Base-by-base conservation (phyloP, 2,329 filamentous ascomycete species). In the Boeremia exigua region DNA sequence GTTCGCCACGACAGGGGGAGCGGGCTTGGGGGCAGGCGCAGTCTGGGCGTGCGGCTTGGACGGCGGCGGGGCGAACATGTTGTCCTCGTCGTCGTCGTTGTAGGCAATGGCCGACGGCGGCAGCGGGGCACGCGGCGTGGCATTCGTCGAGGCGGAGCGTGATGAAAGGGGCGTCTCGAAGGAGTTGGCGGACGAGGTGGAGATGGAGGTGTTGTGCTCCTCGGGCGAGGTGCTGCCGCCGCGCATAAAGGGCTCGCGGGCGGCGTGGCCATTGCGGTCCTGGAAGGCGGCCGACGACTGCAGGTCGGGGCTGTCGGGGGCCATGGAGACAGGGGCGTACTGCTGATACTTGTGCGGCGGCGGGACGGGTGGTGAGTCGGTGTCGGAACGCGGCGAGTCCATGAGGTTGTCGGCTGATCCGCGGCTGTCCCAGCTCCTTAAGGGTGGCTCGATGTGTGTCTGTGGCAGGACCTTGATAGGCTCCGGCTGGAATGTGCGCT, bases 351-450 rank as follows among this genome's bases (percentile, higher is more conserved):
- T 74, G 63, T 75, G 73, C 8, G 63, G 63, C 15, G 72, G 72
- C 11, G 70, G 68, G 12, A 69, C 70, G 14, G 71, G 71, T 28
- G 70, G 65, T 11, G 70, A 68, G 36, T 72, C 62, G 61, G 71
- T 43, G 58, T 76, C 68, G 40, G 76, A 72, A 34, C 73, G 64
- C 34, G 69, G 71, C 29, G 75, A 74, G 47, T 75, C 73, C 56
- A 84, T 80, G 42, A 84, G 71, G 30, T 79, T 78, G 48, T 84
- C 81, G 48, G 75, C 75, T 2, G 82, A 83, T 46, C 78, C 77
- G 48, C 78, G 79, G 63, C 81, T 84, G 48, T 78, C 79, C 79
- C 80, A 83, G 27, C 82, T 84, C 60, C 80, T 79, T 48, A 81
- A 79, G 14, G 81, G 80, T 15, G 78, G 71, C 48, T 82, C 80